A percentile compares a stretch with the other conserved stretches of the same genome.
These are phyloP conservation scores for Pythium brachiatum DNA, from an alignment of 352 stramenopile genomes.

Conservation along the genomic window DNA sequence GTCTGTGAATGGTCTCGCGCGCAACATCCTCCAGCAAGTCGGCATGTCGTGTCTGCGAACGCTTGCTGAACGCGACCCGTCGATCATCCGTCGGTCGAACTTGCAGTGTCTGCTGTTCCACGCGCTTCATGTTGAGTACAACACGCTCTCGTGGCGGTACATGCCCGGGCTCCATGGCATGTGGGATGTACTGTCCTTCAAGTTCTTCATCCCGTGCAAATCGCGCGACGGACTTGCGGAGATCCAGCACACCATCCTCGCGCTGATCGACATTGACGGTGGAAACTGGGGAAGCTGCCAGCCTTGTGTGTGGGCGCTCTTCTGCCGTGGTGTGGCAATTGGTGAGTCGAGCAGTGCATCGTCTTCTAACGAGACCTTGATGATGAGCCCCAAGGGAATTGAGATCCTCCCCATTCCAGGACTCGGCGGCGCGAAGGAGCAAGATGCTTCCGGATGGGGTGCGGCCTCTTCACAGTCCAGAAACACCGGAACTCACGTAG, in stretches of 20 bases:
- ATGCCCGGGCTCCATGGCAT: conserved; percentile 66
- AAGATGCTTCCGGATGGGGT: conserved; percentile 9
- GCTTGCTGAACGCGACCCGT: conserved; percentile 71
- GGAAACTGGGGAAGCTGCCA: conserved; percentile 41
- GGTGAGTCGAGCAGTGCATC: conserved; percentile 54
- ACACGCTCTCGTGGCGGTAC: conserved; percentile 54
- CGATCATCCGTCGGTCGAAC: conserved; percentile 55
- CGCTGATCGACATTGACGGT: conserved; percentile 67
- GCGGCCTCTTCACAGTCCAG: not conserved
- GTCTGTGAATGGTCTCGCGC: conserved; percentile 51
- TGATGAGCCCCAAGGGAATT: conserved; percentile 70
- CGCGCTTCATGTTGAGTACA: conserved; percentile 72
- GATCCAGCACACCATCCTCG: conserved; percentile 57
- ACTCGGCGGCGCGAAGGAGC: conserved; percentile 1
- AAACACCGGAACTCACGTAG: conserved; percentile 27
- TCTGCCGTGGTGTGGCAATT: conserved; percentile 79
- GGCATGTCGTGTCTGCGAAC: conserved; percentile 74
- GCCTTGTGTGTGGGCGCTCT: conserved; percentile 67
- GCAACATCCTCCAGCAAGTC: conserved; percentile 69
- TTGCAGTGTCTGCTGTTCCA: conserved; percentile 75
- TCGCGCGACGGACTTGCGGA: conserved; percentile 35
- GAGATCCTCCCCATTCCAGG: conserved; percentile 10
- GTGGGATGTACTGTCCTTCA: conserved; percentile 61
- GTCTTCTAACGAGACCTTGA: conserved; percentile 38
- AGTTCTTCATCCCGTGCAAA: conserved; percentile 25